Conservation (phyloP, 805 yeast species). For the Saccharomycopsis sp. region DNA sequence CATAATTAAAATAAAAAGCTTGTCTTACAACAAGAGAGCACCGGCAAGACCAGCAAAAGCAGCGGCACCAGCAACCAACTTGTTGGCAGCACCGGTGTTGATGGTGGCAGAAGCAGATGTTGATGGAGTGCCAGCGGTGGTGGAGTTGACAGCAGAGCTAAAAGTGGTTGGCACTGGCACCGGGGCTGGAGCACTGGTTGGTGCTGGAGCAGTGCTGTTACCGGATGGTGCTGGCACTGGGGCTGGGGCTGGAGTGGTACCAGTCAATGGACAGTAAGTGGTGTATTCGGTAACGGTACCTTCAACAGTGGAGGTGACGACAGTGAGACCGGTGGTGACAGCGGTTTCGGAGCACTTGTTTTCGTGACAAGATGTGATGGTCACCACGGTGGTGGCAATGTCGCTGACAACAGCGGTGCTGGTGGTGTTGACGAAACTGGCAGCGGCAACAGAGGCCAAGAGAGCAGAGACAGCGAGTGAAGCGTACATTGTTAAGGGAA, state of each 20-base stretch:
- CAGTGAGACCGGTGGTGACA: slow-evolving; percentile 13
- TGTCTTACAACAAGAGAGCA: slow-evolving; percentile 27
- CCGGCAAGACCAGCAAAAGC: slow-evolving; percentile 27
- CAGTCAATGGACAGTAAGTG: slow-evolving; percentile 13
- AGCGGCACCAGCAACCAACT: slow-evolving; percentile 19
- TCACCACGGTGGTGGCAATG: slow-evolving; percentile 26
- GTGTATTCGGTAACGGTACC: slow-evolving; percentile 8
- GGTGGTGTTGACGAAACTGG: slow-evolving; percentile 12
- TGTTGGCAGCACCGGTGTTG: slow-evolving; percentile 20
- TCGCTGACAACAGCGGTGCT: slow-evolving; percentile 11
- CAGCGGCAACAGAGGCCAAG: slow-evolving; percentile 10
- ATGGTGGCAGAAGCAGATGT: slow-evolving; percentile 3
- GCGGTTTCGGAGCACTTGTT: slow-evolving; percentile 21
- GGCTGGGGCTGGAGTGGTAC: background rate
- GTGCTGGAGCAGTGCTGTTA: background rate
- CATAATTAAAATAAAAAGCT: no score
- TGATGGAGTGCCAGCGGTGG: background rate
- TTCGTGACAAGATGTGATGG: slow-evolving; percentile 24
- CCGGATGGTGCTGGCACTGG: background rate
- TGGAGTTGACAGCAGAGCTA: background rate
- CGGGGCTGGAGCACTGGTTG: background rate
- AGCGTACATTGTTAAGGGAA: slow-evolving; percentile 11
- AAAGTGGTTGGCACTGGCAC: background rate
- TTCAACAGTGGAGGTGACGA: slow-evolving; percentile 3
- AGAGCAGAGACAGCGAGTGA: slow-evolving; percentile 6